Percentiles rank a stretch among this genome's conserved stretches.
Evolutionary conservation across 768 basidiomycete species (phyloP).

Genomic region (Tylopilus plumbeoviolaceoides): DNA sequence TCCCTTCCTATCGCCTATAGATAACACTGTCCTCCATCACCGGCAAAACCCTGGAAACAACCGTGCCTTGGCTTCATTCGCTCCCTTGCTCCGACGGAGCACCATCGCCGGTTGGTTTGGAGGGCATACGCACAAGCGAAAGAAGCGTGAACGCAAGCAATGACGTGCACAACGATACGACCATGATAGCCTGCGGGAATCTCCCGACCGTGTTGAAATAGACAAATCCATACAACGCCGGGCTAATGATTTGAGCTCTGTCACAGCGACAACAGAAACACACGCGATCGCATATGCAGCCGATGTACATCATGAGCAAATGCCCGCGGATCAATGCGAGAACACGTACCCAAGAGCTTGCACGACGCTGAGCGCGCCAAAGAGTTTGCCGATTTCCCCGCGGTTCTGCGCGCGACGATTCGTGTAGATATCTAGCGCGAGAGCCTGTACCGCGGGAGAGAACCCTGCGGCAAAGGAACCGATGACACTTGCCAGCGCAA

Average conservation of each 20-base stretch:
- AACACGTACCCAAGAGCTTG: constrained; percentile 56
- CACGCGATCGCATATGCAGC: background rate
- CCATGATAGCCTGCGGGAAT: constrained; percentile 68
- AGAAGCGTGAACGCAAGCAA: constrained; percentile 43
- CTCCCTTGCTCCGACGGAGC: background rate
- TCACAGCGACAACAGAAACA: background rate
- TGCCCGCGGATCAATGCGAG: background rate
- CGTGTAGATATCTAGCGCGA: constrained; percentile 65
- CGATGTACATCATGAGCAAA: background rate
- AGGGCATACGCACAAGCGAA: constrained; percentile 42
- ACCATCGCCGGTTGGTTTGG: background rate
- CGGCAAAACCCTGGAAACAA: background rate
- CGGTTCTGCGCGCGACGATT: constrained; percentile 39
- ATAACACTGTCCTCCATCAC: background rate
- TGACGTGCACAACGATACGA: constrained; percentile 43
- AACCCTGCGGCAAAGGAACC: constrained; percentile 61
- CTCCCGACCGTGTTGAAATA: constrained; percentile 67
- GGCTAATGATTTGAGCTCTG: constrained; percentile 67
- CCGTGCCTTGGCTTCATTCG: constrained; percentile 1
- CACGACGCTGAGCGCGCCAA: constrained; percentile 76
- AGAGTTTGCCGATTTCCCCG: constrained; percentile 67
- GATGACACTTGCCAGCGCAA: constrained; percentile 46
- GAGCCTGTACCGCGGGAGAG: constrained; percentile 62
- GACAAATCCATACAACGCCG: constrained; percentile 66
- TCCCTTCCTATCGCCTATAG: constrained; percentile 4